Base-by-base conservation (phyloP, 2,329 filamentous ascomycete species). In the Ophiocordyceps sinensis region DNA sequence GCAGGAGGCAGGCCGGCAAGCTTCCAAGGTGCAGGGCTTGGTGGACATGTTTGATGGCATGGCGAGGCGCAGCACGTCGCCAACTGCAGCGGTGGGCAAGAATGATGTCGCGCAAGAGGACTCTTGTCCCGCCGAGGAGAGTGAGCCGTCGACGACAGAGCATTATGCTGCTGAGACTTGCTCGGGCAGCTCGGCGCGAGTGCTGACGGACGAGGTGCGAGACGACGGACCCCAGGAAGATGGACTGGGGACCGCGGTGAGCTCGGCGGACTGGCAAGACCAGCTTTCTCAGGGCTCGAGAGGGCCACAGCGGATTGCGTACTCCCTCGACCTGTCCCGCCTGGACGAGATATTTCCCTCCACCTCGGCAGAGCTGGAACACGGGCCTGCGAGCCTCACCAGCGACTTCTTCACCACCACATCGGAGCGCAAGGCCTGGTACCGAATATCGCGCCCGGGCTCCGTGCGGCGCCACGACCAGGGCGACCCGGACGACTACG, bases 381-480 rank as follows among this genome's bases (percentile, higher is more conserved):
- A 6, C 14, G 14, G 10, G 4, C 15, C 32, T 15, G n/a, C 32
- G 5, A 10, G 10, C 10, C 17, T 26, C 36, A 62, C 73, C 15
- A 56, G 55, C 28, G 73, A 79, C 51, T 71, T 62, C 26, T 78
- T 78, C 44, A 60, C 62, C 5, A 63, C 66, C 3, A 67, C 70
- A 4, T 69, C 70, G 3, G 69, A 81, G 54, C 73, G 78, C 38
- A 79, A 75, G 50, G 65, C 67, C 8, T 82, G 78, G 78, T 79
- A 81, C 47, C 73, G 75, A 17, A 57, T 81, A 15, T 79, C 77
- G 8, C 68, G 77, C 5, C 67, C 66, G 42, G 77, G 75, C 3
- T 75, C 76, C 1, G 66, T 70, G 48, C 65, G 74, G 6, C 71
- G 70, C 44, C 68, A 79, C 48, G 65, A 77, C 41, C 57, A 59